Evolutionary conservation across 176 grass and related monocot species (phyloP).

Genomic region (Lolium perenne): DNA sequence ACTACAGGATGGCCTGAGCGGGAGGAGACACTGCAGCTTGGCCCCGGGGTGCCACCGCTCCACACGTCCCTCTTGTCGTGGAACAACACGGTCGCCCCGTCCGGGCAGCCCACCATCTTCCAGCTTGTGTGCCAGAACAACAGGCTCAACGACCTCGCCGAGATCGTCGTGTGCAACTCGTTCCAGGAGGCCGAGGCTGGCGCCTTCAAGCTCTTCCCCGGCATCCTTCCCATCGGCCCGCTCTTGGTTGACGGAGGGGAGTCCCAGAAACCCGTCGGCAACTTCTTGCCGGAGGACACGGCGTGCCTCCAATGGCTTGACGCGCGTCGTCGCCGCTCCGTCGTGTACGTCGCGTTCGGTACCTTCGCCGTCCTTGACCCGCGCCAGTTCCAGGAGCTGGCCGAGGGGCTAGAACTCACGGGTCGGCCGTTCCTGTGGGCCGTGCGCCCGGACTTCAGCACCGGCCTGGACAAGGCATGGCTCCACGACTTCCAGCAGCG

Average conservation of each 20-base stretch:
- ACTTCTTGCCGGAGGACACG: no score
- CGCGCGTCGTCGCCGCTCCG: slow-evolving; percentile 23
- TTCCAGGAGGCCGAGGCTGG: background rate
- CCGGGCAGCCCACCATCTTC: no score
- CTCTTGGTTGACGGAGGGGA: no score
- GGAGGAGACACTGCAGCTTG: background rate
- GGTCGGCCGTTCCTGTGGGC: slow-evolving; percentile 53
- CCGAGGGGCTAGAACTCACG: slow-evolving; percentile 41
- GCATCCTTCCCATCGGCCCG: background rate
- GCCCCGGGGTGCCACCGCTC: no score
- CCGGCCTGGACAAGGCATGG: no score
- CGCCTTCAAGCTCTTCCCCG: background rate
- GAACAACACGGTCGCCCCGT: no score
- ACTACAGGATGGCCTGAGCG: no score
- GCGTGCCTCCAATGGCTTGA: no score
- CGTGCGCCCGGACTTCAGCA: slow-evolving; percentile 45
- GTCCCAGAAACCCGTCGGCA: no score
- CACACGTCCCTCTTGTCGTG: no score
- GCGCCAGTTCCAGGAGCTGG: slow-evolving; percentile 55
- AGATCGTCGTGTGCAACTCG: background rate
- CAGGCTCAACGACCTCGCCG: background rate
- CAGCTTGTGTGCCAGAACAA: no score
- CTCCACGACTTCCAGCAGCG: no score
- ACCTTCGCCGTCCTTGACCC: slow-evolving; percentile 48
- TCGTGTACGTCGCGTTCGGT: slow-evolving; percentile 72